Percentiles rank a stretch among this genome's conserved stretches.
These are phyloP conservation scores for Aspergillus felis DNA, from an alignment of 2,329 filamentous ascomycete genomes.

Conservation along the genomic window DNA sequence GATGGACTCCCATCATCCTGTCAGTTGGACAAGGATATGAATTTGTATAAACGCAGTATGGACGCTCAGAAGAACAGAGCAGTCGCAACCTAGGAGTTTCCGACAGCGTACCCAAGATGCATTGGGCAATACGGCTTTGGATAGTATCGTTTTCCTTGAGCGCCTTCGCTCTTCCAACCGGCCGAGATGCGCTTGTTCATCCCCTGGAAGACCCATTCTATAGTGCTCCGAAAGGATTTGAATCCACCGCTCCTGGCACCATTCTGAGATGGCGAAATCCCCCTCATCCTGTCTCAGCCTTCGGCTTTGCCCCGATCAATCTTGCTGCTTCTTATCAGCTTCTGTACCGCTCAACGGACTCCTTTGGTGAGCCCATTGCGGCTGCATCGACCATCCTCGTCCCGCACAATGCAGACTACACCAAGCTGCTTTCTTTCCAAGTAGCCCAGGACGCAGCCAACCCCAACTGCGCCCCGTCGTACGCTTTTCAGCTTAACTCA, in stretches of 20 bases:
- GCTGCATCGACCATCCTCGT: slow-evolving; percentile 40
- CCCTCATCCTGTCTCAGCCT: slow-evolving; percentile 20
- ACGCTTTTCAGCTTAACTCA: slow-evolving; percentile 33
- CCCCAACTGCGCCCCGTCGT: slow-evolving; percentile 26
- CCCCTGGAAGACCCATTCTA: slow-evolving; percentile 29
- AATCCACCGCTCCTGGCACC: slow-evolving; percentile 21
- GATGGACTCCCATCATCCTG: no score
- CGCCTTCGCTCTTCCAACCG: neutral
- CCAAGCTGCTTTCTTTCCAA: slow-evolving; percentile 42
- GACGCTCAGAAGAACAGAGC: no score
- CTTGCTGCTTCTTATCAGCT: slow-evolving; percentile 31
- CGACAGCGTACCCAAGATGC: no score
- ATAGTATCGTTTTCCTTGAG: no score
- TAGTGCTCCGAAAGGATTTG: slow-evolving; percentile 23
- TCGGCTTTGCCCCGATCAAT: slow-evolving; percentile 19
- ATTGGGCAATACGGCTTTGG: no score
- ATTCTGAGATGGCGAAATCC: slow-evolving; percentile 24
- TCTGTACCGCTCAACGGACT: slow-evolving; percentile 41
- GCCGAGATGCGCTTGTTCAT: slow-evolving; percentile 6
- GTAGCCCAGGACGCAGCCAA: slow-evolving; percentile 28
- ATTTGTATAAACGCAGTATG: no score
- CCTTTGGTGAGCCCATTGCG: slow-evolving; percentile 30
- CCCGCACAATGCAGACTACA: slow-evolving; percentile 28
- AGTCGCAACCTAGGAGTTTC: no score
- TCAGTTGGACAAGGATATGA: no score